Base-by-base conservation (phyloP, 169 alveolate genomes). In the Plasmodium vivax region DNA sequence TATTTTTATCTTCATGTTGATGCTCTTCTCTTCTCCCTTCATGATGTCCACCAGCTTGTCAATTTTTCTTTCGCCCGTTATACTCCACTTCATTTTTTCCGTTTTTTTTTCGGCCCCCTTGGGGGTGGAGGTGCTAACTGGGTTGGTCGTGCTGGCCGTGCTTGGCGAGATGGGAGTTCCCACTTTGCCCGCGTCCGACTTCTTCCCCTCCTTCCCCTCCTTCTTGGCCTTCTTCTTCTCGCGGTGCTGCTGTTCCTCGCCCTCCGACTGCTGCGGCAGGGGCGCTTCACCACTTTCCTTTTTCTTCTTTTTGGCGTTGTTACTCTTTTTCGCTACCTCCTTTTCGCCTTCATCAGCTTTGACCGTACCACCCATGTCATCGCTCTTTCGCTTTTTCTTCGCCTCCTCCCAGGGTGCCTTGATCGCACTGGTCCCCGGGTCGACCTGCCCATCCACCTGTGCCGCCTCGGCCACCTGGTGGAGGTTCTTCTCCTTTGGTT, bases 1-100 rank as follows among this genome's bases (percentile, higher is more conserved):
- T 6, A 87, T 75, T 87, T 87, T 87, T 14, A 87, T 87, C 45
- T 77, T 32, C 93, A 87, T 87, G 34, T 87, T 87, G 75, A 87
- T 30, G 10, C 68, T 87, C 68, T 75, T 74, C 68, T 87, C 82
- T 87, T 87, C 93, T 9, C 87, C 93, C 56, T 87, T 87, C 93
- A 87, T 87, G 32, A 87, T 87, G 27, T 87, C 93, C 19, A 88
- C 90, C 36, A 80, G 73, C 68, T 77, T 88, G 23, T 88, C 94
- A 23, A 80, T 88, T 88, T 88, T 88, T 41, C 91, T 88, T 14
- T 88, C 90, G 34, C 73, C 90, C 14, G 90, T 74, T 80, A 68
- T 88, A n/a, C 84, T 79, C 90, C 88, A 88, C 36, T 88, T 88
- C 91, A 58, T 88, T 62, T 77, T 88, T 62, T 80, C 91, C 12